These are phyloP conservation scores for Litchi chinensis DNA, from an alignment of 345 rosid species.

Conservation along the genomic window DNA sequence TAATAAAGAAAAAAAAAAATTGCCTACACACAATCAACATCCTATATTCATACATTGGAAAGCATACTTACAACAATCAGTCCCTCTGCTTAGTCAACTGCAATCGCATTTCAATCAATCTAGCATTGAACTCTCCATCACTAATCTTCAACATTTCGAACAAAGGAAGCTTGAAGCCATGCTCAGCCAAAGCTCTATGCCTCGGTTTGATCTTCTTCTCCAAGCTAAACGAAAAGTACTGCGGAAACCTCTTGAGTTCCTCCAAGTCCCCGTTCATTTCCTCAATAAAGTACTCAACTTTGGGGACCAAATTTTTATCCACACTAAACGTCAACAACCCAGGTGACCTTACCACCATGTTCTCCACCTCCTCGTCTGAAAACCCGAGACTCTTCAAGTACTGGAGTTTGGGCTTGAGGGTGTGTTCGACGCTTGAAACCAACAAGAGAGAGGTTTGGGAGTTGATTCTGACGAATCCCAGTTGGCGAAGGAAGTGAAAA, in stretches of 20 bases:
- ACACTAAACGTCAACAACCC: constrained; percentile 71
- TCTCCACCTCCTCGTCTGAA: constrained; percentile 50
- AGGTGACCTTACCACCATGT: constrained; percentile 78
- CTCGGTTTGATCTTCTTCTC: constrained; percentile 87
- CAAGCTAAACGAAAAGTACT: constrained; percentile 84
- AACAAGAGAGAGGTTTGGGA: constrained; percentile 60
- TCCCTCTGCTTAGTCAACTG: constrained; percentile 32
- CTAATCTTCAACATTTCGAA: constrained; percentile 76
- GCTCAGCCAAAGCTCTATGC: constrained; percentile 59
- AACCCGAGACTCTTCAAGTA: constrained; percentile 57
- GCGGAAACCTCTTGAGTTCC: constrained; percentile 80
- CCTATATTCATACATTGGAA: background rate
- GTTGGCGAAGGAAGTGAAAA: constrained; percentile 44
- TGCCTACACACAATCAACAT: background rate
- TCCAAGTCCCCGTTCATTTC: constrained; percentile 66
- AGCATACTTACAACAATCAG: constrained; percentile 22
- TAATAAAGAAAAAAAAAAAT: background rate
- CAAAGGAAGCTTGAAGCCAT: constrained; percentile 58
- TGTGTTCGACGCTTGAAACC: constrained; percentile 61
- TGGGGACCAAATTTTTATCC: constrained; percentile 68
- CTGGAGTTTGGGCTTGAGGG: constrained; percentile 59
- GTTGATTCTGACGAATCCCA: constrained; percentile 59
- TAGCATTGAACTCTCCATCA: constrained; percentile 67
- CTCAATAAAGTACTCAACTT: constrained; percentile 55
- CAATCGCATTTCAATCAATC: constrained; percentile 63